Base-by-base conservation (phyloP, 495 filamentous ascomycete genomes). In the Penicillium arizonense region DNA sequence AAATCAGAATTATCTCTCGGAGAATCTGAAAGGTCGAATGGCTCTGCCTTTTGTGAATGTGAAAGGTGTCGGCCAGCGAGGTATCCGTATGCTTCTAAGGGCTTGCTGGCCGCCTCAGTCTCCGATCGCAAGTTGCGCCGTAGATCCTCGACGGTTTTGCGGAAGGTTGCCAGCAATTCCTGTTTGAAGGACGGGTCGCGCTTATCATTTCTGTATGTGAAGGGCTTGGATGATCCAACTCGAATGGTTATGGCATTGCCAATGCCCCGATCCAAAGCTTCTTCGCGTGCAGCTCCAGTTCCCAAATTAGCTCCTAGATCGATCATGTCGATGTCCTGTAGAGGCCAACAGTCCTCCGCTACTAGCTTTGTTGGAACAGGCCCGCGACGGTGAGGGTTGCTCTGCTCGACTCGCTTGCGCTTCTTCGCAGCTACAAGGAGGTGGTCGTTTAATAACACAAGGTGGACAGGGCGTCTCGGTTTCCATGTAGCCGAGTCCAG, bases 401-500 rank as follows among this genome's bases (percentile, higher is more conserved):
- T 86, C 21, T 82, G 81, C 43, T 97, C 91, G 2, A 83, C 77
- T 48, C 91, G 87, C 65, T 90, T 89, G 69, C 95, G 96, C 76
- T 96, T 96, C 55, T 88, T 84, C 9, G 88, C 87, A 0, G 95
- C 94, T 35, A 99, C 77, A 18, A 99, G 76, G 6, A 99, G 73
- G 63, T 99, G 92, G 61, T 99, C 94, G 63, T 99, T 99, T 5
- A 99, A 79, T 45, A 99, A 73, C 37, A 97, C 87, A 30, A 97
- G 82, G 61, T 94, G 89, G 61, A 96, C 89, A 13, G 90, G 81
- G 14, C 91, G 78, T 44, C 88, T 75, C 0, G 91, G 82, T 70
- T 95, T 96, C 86, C 94, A 97, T 0, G 94, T 99, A 13, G 94
- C 94, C 41, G 92, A 91, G 69, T 99, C 95, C 46, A 99, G 76